These are phyloP conservation scores for Capsicum pubescens DNA, from an alignment of 257 asterid genomes.

Conservation along the genomic window DNA sequence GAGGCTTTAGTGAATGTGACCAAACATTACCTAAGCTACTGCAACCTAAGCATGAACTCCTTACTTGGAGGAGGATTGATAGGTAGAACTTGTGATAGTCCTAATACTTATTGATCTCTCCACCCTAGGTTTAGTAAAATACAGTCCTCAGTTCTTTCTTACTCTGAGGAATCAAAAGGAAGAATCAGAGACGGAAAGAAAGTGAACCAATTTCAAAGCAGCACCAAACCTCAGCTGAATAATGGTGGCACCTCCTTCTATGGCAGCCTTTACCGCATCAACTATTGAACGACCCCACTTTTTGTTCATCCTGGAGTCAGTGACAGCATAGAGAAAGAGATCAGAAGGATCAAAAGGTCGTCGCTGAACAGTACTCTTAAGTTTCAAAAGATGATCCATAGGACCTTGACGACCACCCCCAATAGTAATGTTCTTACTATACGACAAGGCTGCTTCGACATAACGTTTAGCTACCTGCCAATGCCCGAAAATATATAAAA, in stretches of 20 bases:
- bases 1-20: background rate
- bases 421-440: constrained; percentile 73
- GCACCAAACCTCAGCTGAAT: constrained; percentile 79
- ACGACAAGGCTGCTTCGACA: constrained; percentile 74
- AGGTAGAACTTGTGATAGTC: constrained; percentile 15
- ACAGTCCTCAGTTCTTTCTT: background rate
- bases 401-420: constrained; percentile 91
- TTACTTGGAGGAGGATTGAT: background rate
- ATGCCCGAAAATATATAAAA: background rate
- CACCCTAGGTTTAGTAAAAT: background rate
- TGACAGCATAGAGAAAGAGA: constrained; percentile 92
- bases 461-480: constrained; percentile 80
- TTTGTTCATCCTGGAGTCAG: constrained; percentile 91
- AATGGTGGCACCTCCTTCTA: constrained; percentile 93
- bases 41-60: constrained; percentile 4
- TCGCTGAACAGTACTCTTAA: constrained; percentile 51
- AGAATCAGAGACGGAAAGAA: background rate
- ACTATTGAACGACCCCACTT: constrained; percentile 80
- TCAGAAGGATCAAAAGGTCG: constrained; percentile 64
- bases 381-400: constrained; percentile 83
- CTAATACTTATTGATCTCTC: background rate
- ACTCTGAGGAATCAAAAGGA: background rate
- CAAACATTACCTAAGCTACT: background rate
- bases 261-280: constrained; percentile 82
- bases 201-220: background rate